A percentile compares a stretch with the other conserved stretches of the same genome.
Evolutionary conservation across 352 stramenopile species (phyloP).

Genomic region (Pythium plurisporium): DNA sequence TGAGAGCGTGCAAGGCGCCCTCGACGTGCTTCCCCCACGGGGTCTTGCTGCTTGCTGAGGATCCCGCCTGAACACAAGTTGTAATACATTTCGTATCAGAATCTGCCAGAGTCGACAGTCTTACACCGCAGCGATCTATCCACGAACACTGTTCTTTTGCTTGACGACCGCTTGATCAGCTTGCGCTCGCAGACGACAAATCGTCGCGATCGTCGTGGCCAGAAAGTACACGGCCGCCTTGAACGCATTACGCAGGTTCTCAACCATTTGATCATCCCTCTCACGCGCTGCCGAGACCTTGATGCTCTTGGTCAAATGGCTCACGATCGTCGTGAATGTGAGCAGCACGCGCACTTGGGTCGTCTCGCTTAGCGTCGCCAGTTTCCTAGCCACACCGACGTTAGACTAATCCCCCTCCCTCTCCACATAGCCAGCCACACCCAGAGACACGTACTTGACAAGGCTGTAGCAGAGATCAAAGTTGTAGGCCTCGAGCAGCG

Average conservation of each 20-base stretch:
- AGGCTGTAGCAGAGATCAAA: slow-evolving; percentile 75
- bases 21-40: slow-evolving; percentile 70
- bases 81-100: background rate
- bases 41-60: background rate
- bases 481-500: slow-evolving; percentile 52
- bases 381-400: slow-evolving; percentile 27
- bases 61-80: slow-evolving; percentile 3
- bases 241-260: slow-evolving; percentile 39
- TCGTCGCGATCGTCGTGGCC: slow-evolving; percentile 45
- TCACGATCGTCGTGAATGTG: slow-evolving; percentile 57
- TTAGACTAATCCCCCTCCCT: background rate
- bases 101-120: background rate
- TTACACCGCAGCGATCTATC: background rate
- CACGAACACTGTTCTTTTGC: slow-evolving; percentile 46
- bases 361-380: slow-evolving; percentile 40
- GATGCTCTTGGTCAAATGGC: slow-evolving; percentile 52
- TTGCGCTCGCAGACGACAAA: slow-evolving; percentile 47
- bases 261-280: slow-evolving; percentile 20
- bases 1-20: slow-evolving; percentile 48
- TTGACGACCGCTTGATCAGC: slow-evolving; percentile 56
- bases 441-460: slow-evolving; percentile 38
- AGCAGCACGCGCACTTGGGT: slow-evolving; percentile 63
- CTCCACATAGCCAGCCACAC: background rate
- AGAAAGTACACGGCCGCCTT: slow-evolving; percentile 74
- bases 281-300: slow-evolving; percentile 19